Evolutionary conservation across 2,329 filamentous ascomycete species (phyloP).

Genomic region (Cladosporium cucumerinum): DNA sequence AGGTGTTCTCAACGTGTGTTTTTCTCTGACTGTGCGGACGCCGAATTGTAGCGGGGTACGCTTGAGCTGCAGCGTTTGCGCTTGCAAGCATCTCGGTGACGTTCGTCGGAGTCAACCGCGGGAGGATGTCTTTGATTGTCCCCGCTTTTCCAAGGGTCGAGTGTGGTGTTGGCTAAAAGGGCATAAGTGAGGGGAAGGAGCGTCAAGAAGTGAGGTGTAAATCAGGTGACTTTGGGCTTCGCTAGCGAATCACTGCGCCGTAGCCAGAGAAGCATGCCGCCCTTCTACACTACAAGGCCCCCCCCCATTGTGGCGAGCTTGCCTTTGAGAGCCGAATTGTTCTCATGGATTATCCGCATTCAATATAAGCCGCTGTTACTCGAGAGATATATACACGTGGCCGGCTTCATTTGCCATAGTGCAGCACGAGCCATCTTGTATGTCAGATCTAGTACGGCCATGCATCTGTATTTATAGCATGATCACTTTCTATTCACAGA

Average conservation of each 20-base stretch:
- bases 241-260: background rate
- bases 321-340: background rate
- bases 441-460: background rate
- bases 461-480: background rate
- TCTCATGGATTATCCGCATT: background rate
- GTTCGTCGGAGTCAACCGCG: background rate
- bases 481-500: background rate
- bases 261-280: rapidly evolving
- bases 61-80: conserved; percentile 9
- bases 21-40: conserved; percentile 5
- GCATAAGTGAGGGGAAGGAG: background rate
- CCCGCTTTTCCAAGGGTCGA: background rate
- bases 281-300: background rate
- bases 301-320: background rate
- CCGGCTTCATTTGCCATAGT: background rate
- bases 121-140: background rate
- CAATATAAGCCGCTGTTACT: background rate
- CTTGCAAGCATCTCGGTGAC: background rate
- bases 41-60: conserved; percentile 12
- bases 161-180: background rate
- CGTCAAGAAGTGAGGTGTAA: background rate
- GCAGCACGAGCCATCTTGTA: background rate
- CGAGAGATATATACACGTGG: background rate
- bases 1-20: conserved; percentile 5
- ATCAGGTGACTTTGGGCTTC: background rate